Evolutionary conservation across 2,329 filamentous ascomycete genomes (phyloP).

Genomic region (Curvularia verruculosa): DNA sequence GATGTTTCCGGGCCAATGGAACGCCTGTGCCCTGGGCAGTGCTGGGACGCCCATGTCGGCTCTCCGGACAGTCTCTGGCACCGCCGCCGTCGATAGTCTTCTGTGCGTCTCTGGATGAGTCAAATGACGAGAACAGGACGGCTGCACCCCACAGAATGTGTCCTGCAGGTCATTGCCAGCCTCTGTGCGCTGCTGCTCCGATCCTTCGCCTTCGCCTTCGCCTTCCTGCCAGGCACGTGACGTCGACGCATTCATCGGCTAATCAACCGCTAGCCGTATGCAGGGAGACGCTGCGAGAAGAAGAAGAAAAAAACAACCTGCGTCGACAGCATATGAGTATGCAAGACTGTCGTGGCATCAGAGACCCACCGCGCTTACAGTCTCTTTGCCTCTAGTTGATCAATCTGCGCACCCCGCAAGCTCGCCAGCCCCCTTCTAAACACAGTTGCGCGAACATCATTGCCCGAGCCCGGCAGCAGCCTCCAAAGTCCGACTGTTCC

Average conservation of each 20-base stretch:
- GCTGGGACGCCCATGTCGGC: conserved; percentile 20
- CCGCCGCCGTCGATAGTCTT: conserved; percentile 20
- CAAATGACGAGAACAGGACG: conserved; percentile 36
- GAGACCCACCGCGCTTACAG: conserved; percentile 22
- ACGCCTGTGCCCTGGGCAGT: background rate
- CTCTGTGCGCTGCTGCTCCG: conserved; percentile 20
- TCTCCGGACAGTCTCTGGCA: conserved; percentile 25
- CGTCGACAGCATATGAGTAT: background rate
- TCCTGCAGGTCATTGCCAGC: conserved; percentile 25
- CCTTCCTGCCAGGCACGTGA: conserved; percentile 22
- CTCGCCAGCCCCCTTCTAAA: conserved; percentile 20
- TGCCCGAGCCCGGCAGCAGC: conserved; percentile 18
- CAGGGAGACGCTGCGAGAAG: background rate
- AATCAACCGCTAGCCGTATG: background rate
- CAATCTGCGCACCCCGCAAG: conserved; percentile 25
- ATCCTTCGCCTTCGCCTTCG: no score
- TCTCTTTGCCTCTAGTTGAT: conserved; percentile 2
- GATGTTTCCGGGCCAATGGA: conserved; percentile 26
- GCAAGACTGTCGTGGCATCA: conserved; percentile 14
- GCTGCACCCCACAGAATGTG: conserved; percentile 35
- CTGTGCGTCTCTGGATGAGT: conserved; percentile 23
- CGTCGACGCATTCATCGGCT: background rate
- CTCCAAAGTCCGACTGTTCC: conserved; percentile 19
- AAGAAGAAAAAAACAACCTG: background rate
- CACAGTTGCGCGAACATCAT: conserved; percentile 25